phyloP scores from a whole-genome alignment of 106 monocot species.

The Triglochin maritima region DNA sequence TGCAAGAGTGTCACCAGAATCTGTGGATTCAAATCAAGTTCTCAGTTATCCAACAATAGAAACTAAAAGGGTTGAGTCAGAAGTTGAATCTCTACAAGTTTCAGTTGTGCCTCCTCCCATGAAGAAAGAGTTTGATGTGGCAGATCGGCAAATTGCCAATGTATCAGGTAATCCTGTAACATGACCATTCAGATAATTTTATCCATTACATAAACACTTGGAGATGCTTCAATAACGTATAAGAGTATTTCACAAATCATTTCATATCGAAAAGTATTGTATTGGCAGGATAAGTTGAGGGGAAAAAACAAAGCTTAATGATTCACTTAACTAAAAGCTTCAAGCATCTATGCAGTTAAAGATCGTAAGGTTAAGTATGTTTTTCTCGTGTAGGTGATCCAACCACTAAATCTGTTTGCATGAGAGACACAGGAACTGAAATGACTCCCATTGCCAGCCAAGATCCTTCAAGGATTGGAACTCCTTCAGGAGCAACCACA shows the following conservation, averaged over 20 bases:
- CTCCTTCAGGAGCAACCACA: conserved; percentile 50
- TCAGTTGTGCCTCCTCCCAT: not conserved
- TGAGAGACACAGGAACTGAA: conserved; percentile 93
- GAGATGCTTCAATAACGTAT: not conserved
- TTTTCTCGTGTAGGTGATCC: conserved; percentile 24
- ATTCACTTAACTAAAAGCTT: not conserved
- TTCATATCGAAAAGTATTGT: not conserved
- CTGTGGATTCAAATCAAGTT: conserved; percentile 5
- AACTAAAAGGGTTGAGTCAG: not conserved
- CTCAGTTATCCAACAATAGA: not conserved
- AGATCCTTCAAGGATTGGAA: conserved; percentile 75
- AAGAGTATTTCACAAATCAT: not conserved
- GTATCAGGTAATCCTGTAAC: not conserved
- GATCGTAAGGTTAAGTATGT: not conserved
- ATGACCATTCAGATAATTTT: not conserved
- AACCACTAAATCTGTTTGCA: conserved; percentile 47
- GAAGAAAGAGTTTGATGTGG: not conserved
- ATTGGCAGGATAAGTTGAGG: not conserved
- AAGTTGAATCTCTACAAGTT: not conserved
- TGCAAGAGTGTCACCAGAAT: conserved; percentile 34
- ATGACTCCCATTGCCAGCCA: conserved; percentile 94
- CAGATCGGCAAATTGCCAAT: not conserved
- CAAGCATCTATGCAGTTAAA: not conserved
- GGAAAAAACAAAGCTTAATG: no score
- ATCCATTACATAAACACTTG: not conserved